Conservation (phyloP, 305 asterid species). For the Stenogyne calaminthoides region DNA sequence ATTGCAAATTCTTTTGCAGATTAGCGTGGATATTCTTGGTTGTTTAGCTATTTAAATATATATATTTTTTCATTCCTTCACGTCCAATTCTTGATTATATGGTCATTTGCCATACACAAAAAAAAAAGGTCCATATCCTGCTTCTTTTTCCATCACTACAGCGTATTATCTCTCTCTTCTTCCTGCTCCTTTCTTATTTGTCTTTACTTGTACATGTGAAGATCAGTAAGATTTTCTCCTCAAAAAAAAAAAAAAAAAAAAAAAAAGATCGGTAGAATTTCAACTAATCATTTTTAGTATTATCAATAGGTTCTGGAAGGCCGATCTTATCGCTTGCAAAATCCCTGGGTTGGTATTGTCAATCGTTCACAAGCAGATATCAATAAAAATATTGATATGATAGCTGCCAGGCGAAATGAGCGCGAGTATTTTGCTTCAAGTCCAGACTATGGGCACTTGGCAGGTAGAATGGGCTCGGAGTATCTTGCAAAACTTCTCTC, state of each 20-base stretch:
- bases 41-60: neutral
- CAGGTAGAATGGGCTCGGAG: constrained; percentile 94
- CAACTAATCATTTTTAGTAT: neutral
- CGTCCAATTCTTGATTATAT: neutral
- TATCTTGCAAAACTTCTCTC: constrained; percentile 96
- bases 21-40: neutral
- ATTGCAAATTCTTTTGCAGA: neutral
- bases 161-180: neutral
- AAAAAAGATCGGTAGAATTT: constrained; percentile 18
- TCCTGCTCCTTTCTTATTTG: neutral
- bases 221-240: too few relatives aligned
- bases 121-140: neutral
- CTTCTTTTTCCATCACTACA: neutral
- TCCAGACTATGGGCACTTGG: constrained; percentile 88
- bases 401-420: constrained; percentile 70
- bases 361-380: constrained; percentile 93
- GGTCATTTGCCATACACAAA: neutral
- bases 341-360: constrained; percentile 96
- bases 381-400: too few relatives aligned
- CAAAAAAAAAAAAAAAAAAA: too few relatives aligned
- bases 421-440: constrained; percentile 87
- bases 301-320: constrained; percentile 82
- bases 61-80: constrained; percentile 1
- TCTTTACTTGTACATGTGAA: constrained; percentile 12
- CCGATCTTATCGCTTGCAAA: constrained; percentile 82